Base-by-base conservation (phyloP, 2,329 filamentous ascomycete species). In the Clathrospora elynae region DNA sequence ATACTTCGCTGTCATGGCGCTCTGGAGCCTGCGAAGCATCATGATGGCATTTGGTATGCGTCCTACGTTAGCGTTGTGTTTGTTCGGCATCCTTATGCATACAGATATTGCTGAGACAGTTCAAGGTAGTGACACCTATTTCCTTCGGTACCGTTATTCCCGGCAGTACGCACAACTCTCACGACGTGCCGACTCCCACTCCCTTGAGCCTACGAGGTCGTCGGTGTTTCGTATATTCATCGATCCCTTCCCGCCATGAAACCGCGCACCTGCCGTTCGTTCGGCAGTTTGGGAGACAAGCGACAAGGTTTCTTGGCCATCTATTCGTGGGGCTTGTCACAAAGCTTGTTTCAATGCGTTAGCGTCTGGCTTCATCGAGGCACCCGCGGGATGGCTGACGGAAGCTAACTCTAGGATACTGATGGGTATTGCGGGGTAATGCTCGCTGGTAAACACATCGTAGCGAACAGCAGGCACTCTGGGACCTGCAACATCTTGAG, bases 231-330 rank as follows among this genome's bases (percentile, higher is more conserved):
- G 35, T 41, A 33, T 45, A 30, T 28, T 34, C 36, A 46, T 50
- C 25, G 37, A 47, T 30, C 23, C 13, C 35, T 33, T 17, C 34
- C 35, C 41, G 35, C 24, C 28, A 16, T 37, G 37, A 24, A 34
- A 46, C 46, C 29, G 38, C 31, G 42, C 49, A 43, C 45, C 45
- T 48, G 42, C 45, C 42, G 30, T 34, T 12, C 49, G n/a, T n/a
- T n/a, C n/a, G n/a, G n/a, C n/a, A n/a, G n/a, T n/a, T n/a, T n/a
- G 41, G 56, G 47, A 52, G 45, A 58, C 53, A 52, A 7, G 38
- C 43, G 25, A 59, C 53, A 57, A 60, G 55, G 55, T 55, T 59
- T 17, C 56, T 61, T 60, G 51, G 52, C 55, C 51, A 46, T 52
- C 53, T 42, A 50, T 42, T 47, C 30, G 41, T 29, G 38, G 49